A percentile compares a stretch with the other conserved stretches of the same genome.
These are phyloP conservation scores for Populus hybrid DNA, from an alignment of 441 rosid species.

Conservation along the genomic window DNA sequence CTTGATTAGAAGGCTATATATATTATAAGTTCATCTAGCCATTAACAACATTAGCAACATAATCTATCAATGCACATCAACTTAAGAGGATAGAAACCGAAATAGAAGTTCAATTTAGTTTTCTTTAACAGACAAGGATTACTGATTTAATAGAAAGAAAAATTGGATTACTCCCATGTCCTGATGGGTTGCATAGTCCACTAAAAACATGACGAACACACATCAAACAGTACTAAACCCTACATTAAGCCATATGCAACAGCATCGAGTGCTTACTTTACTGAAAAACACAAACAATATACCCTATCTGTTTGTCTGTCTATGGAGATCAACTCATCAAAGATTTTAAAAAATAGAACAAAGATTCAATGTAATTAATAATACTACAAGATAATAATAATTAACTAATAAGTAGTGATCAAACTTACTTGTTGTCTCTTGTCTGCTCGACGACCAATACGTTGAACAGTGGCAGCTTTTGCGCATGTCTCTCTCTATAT, in stretches of 20 bases:
- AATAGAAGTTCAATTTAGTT: neutral
- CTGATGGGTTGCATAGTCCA: neutral
- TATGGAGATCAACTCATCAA: constrained; percentile 10
- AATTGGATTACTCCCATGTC: constrained; percentile 12
- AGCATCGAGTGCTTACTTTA: constrained; percentile 32
- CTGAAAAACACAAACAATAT: constrained; percentile 43
- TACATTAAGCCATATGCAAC: neutral
- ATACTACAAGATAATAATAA: constrained; percentile 13
- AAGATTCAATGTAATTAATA: constrained; percentile 15
- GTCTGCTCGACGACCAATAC: constrained; percentile 63
- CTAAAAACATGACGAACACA: neutral
- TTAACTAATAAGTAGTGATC: constrained; percentile 22
- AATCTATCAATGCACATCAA: neutral
- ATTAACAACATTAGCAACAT: neutral
- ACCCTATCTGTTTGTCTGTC: constrained; percentile 14
- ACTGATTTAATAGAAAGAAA: neutral
- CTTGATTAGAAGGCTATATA: neutral
- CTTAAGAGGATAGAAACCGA: neutral
- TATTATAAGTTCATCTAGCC: neutral
- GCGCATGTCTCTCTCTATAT: constrained; percentile 34
- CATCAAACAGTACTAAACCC: neutral
- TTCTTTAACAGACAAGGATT: neutral
- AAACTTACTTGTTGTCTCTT: constrained; percentile 47
- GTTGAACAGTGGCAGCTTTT: constrained; percentile 83
- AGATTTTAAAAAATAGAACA: constrained; percentile 3